A percentile compares a stretch with the other conserved stretches of the same genome.
Evolutionary conservation across 768 basidiomycete species (phyloP).

Genomic region (Kwoniella sp.): DNA sequence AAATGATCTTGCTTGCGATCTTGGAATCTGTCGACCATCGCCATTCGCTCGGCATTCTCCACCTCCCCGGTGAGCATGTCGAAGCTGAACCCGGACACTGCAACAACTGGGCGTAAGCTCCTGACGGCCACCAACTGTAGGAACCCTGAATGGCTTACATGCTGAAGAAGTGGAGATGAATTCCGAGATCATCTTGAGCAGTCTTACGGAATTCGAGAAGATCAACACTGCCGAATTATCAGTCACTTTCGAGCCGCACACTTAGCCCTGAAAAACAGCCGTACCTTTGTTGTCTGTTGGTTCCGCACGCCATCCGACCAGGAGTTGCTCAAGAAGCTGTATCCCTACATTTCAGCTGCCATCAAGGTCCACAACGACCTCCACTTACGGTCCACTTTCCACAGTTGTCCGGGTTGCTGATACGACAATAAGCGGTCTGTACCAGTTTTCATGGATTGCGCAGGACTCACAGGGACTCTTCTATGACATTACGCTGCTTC

Average conservation of each 20-base stretch:
- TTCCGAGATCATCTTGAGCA: constrained; percentile 80
- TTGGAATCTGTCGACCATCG: constrained; percentile 81
- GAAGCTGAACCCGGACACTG: constrained; percentile 56
- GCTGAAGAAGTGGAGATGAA: constrained; percentile 59
- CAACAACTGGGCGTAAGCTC: background rate
- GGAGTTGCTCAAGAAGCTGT: constrained; percentile 71
- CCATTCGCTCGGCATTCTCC: constrained; percentile 71
- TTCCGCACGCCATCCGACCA: constrained; percentile 66
- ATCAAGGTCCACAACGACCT: background rate
- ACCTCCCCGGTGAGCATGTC: constrained; percentile 79
- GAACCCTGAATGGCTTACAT: constrained; percentile 18
- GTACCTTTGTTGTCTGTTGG: constrained; percentile 64
- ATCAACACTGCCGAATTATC: constrained; percentile 64
- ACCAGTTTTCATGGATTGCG: background rate
- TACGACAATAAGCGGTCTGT: background rate
- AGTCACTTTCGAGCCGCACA: too few relatives aligned
- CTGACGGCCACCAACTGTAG: background rate
- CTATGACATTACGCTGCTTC: constrained; percentile 30
- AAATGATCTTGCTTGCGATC: constrained; percentile 67
- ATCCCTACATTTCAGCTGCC: too few relatives aligned
- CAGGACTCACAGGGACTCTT: constrained; percentile 40
- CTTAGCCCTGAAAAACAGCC: too few relatives aligned
- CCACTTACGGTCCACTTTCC: constrained; percentile 53
- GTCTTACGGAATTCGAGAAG: constrained; percentile 88
- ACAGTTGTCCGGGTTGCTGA: constrained; percentile 45